Conservation (phyloP, 2,329 filamentous ascomycete species). For the Cryphonectria radicalis region DNA sequence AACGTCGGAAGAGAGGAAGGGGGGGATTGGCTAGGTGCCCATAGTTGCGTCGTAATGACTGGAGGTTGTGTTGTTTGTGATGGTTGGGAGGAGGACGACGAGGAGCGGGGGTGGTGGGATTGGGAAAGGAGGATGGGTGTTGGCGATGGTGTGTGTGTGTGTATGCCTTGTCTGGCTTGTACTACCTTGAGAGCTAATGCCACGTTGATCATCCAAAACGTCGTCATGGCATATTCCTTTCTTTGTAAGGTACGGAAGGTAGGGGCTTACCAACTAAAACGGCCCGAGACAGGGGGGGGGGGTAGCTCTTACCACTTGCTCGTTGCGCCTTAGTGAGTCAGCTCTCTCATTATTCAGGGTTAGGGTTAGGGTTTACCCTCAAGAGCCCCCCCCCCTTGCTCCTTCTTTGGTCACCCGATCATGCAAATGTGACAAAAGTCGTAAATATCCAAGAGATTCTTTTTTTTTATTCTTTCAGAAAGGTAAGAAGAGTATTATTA, state of each 20-base stretch:
- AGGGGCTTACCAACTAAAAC: constrained; percentile 12
- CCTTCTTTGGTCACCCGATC: background rate
- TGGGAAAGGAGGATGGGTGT: background rate
- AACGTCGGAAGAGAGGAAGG: background rate
- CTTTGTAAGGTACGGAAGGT: background rate
- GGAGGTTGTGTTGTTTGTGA: constrained; percentile 8
- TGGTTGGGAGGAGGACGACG: background rate
- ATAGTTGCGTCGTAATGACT: constrained; percentile 24
- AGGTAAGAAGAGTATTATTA: background rate
- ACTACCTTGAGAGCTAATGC: constrained; percentile 23
- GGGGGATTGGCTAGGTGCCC: constrained; percentile 26
- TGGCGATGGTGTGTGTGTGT: background rate
- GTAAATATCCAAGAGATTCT: background rate
- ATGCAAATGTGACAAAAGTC: background rate
- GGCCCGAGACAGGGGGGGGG: background rate
- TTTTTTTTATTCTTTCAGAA: background rate
- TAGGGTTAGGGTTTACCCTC: constrained; percentile 2
- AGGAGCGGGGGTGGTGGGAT: too few relatives aligned
- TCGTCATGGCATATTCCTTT: constrained; percentile 19
- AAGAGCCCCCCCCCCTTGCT: background rate
- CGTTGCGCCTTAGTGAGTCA: background rate
- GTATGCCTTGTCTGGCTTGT: constrained; percentile 23
- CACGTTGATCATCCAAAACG: constrained; percentile 31
- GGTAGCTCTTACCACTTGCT: background rate
- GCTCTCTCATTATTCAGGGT: too few relatives aligned